Base-by-base conservation (phyloP, 768 basidiomycete genomes). In the Tylopilus intermedius region DNA sequence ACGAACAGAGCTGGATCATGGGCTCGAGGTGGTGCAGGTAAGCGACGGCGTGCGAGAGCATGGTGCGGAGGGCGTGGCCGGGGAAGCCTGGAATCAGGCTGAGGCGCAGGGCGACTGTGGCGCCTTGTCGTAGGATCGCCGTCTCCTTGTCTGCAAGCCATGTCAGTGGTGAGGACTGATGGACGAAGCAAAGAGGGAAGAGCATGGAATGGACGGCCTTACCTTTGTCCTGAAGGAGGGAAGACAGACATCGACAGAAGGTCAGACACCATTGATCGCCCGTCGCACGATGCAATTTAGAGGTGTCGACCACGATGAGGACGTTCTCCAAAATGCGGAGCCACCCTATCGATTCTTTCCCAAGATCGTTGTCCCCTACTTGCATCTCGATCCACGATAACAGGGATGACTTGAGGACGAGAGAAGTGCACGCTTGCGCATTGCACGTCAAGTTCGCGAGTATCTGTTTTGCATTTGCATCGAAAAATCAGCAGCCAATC, bases 351-450 rank as follows among this genome's bases (percentile, higher is more conserved):
- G 70, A 69, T 54, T 83, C 79, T 0, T 66, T 69, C n/a, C 58
- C 53, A 1, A 41, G 22, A 2, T 24, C 50, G 11, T 30, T 30
- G 7, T 56, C 50, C 33, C 45, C 42, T 8, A 89, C 62, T 60
- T 90, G 88, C 70, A 88, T 82, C 63, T 88, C 84, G 24, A 94
- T 82, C 94, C 94, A 97, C 0, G 83, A 69, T 3, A 95, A 70
- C 8, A 94, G 73, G 1, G 81, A 79, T 0, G 85, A 83, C 58
- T 84, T 84, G 46, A 90, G 73, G 10, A 92, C 71, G 40, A 95
- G 74, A 0, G 86, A 86, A 10, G 76, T 81, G 7, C 82, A 77
- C 0, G 90, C 90, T 57, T 85, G 81, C 0, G 70, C 58, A 59
- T 88, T 84, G 60, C 77, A 80, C 0, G 89, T 88, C 50, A 93